Conservation (phyloP, 2,329 filamentous ascomycete species). For the Mycosphaerella sp. region DNA sequence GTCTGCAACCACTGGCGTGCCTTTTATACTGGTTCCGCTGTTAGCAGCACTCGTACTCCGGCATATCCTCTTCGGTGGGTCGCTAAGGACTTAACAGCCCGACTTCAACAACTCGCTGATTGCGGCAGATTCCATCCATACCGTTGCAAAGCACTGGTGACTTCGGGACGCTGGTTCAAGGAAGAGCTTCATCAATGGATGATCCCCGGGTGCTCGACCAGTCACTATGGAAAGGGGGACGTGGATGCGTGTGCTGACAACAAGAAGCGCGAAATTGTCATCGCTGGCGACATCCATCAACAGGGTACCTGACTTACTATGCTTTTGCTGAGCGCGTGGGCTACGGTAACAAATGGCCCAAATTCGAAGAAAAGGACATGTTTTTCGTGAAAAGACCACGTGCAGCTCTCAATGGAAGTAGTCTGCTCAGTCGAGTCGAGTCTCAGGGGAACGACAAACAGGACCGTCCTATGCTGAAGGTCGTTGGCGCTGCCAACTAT, state of each 20-base stretch:
- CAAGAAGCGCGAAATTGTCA: slow-evolving; percentile 46
- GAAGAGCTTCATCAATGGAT: slow-evolving; percentile 44
- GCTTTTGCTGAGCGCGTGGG: slow-evolving; percentile 53
- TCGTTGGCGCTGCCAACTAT: slow-evolving; percentile 53
- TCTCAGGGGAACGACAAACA: slow-evolving; percentile 31
- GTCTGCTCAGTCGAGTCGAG: slow-evolving; percentile 39
- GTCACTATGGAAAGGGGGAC: slow-evolving; percentile 49
- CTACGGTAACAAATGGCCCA: slow-evolving; percentile 33
- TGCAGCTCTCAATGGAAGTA: slow-evolving; percentile 50
- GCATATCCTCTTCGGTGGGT: too few relatives aligned
- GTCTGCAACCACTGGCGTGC: too few relatives aligned
- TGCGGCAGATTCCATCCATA: slow-evolving; percentile 38
- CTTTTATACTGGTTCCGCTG: too few relatives aligned
- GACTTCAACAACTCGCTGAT: background rate
- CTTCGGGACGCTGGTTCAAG: slow-evolving; percentile 46
- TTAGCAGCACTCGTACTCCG: too few relatives aligned
- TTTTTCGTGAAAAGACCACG: slow-evolving; percentile 40
- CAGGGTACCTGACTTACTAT: slow-evolving; percentile 58
- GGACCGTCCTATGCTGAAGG: slow-evolving; percentile 40
- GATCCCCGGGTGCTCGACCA: slow-evolving; percentile 54
- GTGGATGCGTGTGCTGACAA: slow-evolving; percentile 47
- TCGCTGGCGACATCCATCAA: slow-evolving; percentile 56
- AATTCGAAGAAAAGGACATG: slow-evolving; percentile 39
- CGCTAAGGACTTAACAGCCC: too few relatives aligned
- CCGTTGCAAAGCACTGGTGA: slow-evolving; percentile 49